Percentiles rank a stretch among this genome's conserved stretches.
Evolutionary conservation across 306 rosid genomes (phyloP).

Genomic region (Benincasa hispida): DNA sequence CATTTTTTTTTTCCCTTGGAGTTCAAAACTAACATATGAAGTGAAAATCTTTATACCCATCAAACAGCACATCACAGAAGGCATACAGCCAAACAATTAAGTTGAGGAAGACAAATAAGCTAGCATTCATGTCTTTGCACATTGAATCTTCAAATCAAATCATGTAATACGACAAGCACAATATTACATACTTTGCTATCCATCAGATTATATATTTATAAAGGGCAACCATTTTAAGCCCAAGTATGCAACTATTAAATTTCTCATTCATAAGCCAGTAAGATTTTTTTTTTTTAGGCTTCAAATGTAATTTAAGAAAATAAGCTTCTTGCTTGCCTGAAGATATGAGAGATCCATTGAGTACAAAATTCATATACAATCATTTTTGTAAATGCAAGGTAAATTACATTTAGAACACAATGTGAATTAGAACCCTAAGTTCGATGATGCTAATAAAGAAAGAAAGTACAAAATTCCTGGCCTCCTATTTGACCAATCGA

Average conservation of each 20-base stretch:
- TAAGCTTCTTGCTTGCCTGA: background rate
- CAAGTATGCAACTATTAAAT: background rate
- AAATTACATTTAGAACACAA: background rate
- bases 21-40: background rate
- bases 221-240: no score
- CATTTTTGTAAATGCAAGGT: background rate
- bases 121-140: background rate
- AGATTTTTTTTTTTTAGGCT: background rate
- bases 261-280: background rate
- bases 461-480: no score
- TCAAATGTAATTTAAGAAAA: background rate
- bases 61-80: background rate
- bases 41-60: background rate
- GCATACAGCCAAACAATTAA: background rate
- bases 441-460: no score
- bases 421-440: background rate
- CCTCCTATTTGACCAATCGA: no score
- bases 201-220: no score
- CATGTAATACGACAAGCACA: background rate
- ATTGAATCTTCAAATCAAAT: background rate
- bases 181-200: background rate
- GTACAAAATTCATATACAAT: background rate
- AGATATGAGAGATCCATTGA: background rate
- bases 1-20: background rate
- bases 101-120: background rate